Conservation (phyloP, 805 yeast genomes). For the Myxozyma neotropica region DNA sequence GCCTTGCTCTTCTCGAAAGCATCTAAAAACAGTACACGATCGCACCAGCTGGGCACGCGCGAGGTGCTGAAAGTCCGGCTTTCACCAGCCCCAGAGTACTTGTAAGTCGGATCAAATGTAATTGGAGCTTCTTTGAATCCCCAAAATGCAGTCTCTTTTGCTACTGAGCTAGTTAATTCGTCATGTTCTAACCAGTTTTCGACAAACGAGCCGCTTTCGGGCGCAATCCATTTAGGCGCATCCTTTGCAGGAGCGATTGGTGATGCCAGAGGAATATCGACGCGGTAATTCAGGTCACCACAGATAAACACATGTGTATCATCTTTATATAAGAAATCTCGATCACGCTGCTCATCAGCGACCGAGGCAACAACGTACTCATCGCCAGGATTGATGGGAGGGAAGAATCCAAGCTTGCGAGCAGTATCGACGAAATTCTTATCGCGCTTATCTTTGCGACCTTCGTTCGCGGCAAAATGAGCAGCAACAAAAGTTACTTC, state of each 20-base stretch:
- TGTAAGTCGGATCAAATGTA: constrained; percentile 77
- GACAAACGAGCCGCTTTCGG: constrained; percentile 32
- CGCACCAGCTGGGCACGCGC: constrained; percentile 89
- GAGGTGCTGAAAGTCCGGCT: constrained; percentile 54
- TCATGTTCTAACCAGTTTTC: constrained; percentile 45
- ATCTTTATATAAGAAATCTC: constrained; percentile 55
- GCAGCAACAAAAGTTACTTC: constrained; percentile 65
- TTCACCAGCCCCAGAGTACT: constrained; percentile 48
- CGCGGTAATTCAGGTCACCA: constrained; percentile 87
- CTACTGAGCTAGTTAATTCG: constrained; percentile 52
- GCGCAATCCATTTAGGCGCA: constrained; percentile 19
- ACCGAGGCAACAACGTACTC: constrained; percentile 18
- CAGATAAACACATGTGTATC: constrained; percentile 64
- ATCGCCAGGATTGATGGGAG: constrained; percentile 9
- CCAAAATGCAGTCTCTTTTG: constrained; percentile 48
- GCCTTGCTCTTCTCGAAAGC: constrained; percentile 43
- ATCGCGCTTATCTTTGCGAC: constrained; percentile 57
- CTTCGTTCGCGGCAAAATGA: constrained; percentile 83
- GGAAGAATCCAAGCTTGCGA: constrained; percentile 59
- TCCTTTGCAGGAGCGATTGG: not conserved
- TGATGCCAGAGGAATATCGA: constrained; percentile 3
- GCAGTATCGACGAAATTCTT: constrained; percentile 54
- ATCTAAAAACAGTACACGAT: constrained; percentile 65
- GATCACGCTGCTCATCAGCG: constrained; percentile 41
- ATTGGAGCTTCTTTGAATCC: constrained; percentile 71